These are phyloP conservation scores for Ogataea naganishii DNA, from an alignment of 805 yeast species.

Conservation along the genomic window DNA sequence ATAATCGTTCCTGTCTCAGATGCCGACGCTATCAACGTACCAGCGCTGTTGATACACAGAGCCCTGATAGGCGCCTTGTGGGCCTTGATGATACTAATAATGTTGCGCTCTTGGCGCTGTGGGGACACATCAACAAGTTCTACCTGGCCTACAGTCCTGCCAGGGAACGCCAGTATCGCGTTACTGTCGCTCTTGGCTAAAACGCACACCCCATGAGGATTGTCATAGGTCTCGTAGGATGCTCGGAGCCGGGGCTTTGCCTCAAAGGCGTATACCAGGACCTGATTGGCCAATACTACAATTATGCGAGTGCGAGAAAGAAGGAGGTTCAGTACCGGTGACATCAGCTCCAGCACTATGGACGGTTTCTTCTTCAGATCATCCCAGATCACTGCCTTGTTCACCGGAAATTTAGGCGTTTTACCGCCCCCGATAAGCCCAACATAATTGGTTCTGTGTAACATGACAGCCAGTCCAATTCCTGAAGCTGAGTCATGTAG, in stretches of 20 bases:
- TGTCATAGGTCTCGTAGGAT: slow-evolving; percentile 55
- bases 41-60: slow-evolving; percentile 53
- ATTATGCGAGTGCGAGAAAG: slow-evolving; percentile 70
- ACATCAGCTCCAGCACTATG: slow-evolving; percentile 63
- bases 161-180: slow-evolving; percentile 65
- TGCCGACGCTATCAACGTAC: slow-evolving; percentile 69
- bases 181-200: slow-evolving; percentile 16
- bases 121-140: slow-evolving; percentile 72
- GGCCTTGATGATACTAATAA: slow-evolving; percentile 66
- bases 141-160: slow-evolving; percentile 65
- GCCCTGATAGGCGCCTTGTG: slow-evolving; percentile 62
- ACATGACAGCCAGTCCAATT: slow-evolving; percentile 71
- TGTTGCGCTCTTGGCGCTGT: slow-evolving; percentile 50
- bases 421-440: slow-evolving; percentile 89
- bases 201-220: slow-evolving; percentile 58
- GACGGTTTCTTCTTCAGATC: slow-evolving; percentile 73
- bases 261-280: slow-evolving; percentile 71
- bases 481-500: slow-evolving; percentile 29
- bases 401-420: slow-evolving; percentile 67
- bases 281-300: slow-evolving; percentile 58
- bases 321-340: slow-evolving; percentile 65
- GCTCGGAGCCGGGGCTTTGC: slow-evolving; percentile 66
- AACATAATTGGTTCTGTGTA: slow-evolving; percentile 83
- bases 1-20: slow-evolving; percentile 78
- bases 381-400: slow-evolving; percentile 86